phyloP scores from a whole-genome alignment of 164 flowering plant species.

The Buxus sempervirens region DNA sequence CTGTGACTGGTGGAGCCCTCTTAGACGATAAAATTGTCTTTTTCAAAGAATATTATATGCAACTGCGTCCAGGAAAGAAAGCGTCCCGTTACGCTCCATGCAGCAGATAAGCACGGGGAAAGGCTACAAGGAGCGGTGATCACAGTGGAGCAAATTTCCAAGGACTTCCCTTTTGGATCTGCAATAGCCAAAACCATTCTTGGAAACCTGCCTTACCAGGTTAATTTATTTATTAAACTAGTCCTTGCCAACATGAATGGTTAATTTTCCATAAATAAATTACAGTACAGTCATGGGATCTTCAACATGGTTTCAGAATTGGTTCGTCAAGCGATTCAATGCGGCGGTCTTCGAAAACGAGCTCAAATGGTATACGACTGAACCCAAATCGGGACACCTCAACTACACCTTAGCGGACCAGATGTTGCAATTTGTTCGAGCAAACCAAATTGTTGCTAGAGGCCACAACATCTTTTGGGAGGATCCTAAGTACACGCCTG shows the following conservation, averaged over 20 bases:
- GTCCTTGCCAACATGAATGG: too few relatives aligned
- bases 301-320: constrained; percentile 40
- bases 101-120: constrained; percentile 50
- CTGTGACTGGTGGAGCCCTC: too few relatives aligned
- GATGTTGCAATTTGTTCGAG: constrained; percentile 65
- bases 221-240: constrained; percentile 6
- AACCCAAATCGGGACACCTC: constrained; percentile 52
- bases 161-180: constrained; percentile 90
- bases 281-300: too few relatives aligned
- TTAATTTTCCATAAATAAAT: too few relatives aligned
- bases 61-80: constrained; percentile 52
- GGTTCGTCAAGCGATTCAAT: constrained; percentile 82
- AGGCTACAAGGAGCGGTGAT: constrained; percentile 61
- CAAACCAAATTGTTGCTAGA: constrained; percentile 54
- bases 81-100: constrained; percentile 66
- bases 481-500: constrained; percentile 66
- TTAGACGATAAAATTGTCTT: too few relatives aligned
- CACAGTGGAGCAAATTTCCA: constrained; percentile 56
- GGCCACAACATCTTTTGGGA: constrained; percentile 99
- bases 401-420: constrained; percentile 75
- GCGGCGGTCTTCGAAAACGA: constrained; percentile 94
- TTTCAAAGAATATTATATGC: too few relatives aligned
- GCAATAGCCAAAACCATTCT: constrained; percentile 80
- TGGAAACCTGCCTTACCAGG: constrained; percentile 77
- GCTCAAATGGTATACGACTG: constrained; percentile 92